phyloP scores from a whole-genome alignment of 345 rosid species.

The Hibiscus mutabilis region DNA sequence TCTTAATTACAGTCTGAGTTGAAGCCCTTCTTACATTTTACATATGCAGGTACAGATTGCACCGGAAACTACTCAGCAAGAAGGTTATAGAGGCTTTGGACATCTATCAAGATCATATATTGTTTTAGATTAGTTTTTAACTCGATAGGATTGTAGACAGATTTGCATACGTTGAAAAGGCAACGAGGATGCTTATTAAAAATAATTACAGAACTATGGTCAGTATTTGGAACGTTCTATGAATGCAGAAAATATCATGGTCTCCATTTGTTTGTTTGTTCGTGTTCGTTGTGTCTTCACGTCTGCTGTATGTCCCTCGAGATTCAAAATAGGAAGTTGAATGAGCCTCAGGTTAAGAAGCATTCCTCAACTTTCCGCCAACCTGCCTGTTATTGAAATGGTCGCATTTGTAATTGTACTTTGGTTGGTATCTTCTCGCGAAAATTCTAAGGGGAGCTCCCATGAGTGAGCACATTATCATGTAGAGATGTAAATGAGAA shows the following conservation, averaged over 20 bases:
- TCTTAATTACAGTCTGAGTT: neutral
- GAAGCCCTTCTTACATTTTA: neutral
- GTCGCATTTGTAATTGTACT: too few species aligned
- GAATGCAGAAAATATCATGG: neutral
- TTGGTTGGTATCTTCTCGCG: too few species aligned
- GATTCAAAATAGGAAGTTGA: neutral
- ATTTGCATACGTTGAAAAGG: neutral
- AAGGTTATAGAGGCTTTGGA: slow-evolving; percentile 68
- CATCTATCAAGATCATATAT: slow-evolving; percentile 63
- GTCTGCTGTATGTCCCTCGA: neutral
- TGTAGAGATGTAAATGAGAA: too few species aligned
- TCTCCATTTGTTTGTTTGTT: neutral
- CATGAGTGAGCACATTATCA: too few species aligned
- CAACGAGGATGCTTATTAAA: neutral
- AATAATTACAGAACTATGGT: neutral
- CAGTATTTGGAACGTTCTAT: neutral
- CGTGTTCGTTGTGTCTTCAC: neutral
- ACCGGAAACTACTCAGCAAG: slow-evolving; percentile 63
- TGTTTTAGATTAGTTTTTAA: slow-evolving; percentile 29
- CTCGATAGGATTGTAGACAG: neutral
- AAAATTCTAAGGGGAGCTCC: too few species aligned
- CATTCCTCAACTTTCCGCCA: too few species aligned
- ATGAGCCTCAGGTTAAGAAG: too few species aligned
- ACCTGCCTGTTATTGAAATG: too few species aligned
- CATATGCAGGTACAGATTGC: slow-evolving; percentile 58